Evolutionary conservation across 129 eudicot species (phyloP).

Genomic region (Helianthus tuberosus): DNA sequence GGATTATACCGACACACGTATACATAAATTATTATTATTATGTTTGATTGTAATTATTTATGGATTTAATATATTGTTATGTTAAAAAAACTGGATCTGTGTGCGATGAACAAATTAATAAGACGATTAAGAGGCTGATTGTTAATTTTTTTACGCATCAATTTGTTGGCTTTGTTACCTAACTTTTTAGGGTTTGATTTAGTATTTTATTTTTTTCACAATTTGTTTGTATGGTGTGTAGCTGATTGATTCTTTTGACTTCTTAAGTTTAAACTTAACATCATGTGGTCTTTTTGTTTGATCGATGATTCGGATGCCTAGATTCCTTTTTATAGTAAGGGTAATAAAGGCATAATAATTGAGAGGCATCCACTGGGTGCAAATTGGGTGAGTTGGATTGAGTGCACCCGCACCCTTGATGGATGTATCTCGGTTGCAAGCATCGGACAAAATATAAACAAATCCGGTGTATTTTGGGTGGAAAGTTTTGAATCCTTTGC

Average conservation of each 20-base stretch:
- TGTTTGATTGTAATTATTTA: background rate
- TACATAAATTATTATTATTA: background rate
- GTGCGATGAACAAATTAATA: constrained; percentile 9
- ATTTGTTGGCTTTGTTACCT: background rate
- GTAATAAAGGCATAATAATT: constrained; percentile 11
- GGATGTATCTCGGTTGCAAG: background rate
- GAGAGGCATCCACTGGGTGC: constrained; percentile 4
- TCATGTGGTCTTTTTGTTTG: constrained; percentile 12
- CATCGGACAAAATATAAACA: constrained; percentile 14
- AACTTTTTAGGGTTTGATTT: constrained; percentile 19
- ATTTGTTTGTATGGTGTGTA: background rate
- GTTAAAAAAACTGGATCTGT: constrained; percentile 11
- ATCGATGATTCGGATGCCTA: constrained; percentile 4
- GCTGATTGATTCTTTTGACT: constrained; percentile 6
- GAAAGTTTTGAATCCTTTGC: background rate
- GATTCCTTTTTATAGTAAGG: background rate
- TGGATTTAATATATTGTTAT: background rate
- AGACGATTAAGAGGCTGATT: constrained; percentile 1
- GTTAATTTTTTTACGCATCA: background rate
- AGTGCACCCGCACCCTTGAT: constrained; percentile 20
- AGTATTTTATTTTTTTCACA: background rate
- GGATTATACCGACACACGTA: constrained; percentile 9
- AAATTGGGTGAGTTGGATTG: constrained; percentile 14
- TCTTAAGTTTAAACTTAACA: constrained; percentile 13
- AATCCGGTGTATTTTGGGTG: constrained; percentile 13